Base-by-base conservation (phyloP, 1,284 basidiomycete genomes). In the Sphaerobolus stellatus region DNA sequence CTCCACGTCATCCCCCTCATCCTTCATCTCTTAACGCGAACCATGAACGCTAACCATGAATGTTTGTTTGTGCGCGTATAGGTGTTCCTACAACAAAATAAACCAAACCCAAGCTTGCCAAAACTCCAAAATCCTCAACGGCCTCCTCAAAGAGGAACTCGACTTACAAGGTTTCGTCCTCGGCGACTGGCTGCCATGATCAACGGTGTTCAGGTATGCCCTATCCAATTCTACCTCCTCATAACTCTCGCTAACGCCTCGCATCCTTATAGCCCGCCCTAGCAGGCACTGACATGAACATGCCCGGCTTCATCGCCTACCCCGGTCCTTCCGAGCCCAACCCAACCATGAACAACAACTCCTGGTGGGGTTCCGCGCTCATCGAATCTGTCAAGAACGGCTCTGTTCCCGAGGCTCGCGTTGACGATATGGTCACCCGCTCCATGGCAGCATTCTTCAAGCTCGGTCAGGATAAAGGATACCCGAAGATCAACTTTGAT, bases 101-200 rank as follows among this genome's bases (percentile, higher is more conserved):
- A 94, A 94, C 67, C 83, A 82, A 30, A 90, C 87, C 0, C 88
- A 84, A 56, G 84, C 90, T 1, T 93, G 90, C 68, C 83, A 91
- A 67, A 92, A 90, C 64, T 77, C 84, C 63, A 79, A 84, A 61
- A 77, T 84, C 34, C 70, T 92, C 66, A 94, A 92, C 71, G 79
- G 83, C 53, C 76, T 93, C 34, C 75, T 94, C 57, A 94, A 94
- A 73, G 73, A 76, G 27, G 89, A 69, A 50, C 61, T 68, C 20
- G 65, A 62, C 40, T 70, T 68, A 59, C 65, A 68, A 48, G 68
- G 65, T 3, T 64, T 62, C 52, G 45, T 66, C 14, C 43, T 62
- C 31, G 59, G 61, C 18, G 68, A 70, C 50, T 68, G 68, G 68
- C 59, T 27, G 60, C 60, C 14, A 48, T 54, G 46, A 54, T 54